Conservation (phyloP, 176 grass and related monocot species). For the Aegilops tauschii region DNA sequence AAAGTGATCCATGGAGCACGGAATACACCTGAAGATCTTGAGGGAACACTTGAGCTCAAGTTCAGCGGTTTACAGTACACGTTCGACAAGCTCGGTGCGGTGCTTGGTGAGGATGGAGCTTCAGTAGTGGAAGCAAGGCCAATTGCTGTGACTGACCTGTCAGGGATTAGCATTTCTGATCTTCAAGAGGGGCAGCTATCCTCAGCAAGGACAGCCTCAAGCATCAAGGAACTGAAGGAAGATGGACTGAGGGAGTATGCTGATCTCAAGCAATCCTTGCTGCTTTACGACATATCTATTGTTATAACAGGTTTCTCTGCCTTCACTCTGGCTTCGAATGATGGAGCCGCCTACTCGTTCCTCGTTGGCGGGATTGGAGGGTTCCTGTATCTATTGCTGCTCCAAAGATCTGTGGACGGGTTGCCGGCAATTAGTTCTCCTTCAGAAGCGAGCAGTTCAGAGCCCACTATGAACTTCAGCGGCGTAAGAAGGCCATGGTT, state of each 20-base stretch:
- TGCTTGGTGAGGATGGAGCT: constrained; percentile 61
- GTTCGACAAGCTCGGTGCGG: constrained; percentile 50
- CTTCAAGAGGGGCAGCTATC: constrained; percentile 38
- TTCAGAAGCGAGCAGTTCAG: constrained; percentile 21
- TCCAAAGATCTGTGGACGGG: constrained; percentile 78
- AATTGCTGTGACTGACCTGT: constrained; percentile 40
- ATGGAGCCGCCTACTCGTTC: constrained; percentile 59
- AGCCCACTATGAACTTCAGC: constrained; percentile 29
- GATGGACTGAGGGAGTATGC: constrained; percentile 74
- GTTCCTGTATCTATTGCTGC: constrained; percentile 73
- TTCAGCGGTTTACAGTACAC: constrained; percentile 60
- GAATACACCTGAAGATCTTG: constrained; percentile 21
- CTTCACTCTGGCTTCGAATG: constrained; percentile 55
- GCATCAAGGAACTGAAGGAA: constrained; percentile 43
- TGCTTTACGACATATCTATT: constrained; percentile 70
- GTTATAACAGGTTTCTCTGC: constrained; percentile 60
- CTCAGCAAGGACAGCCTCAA: constrained; percentile 10
- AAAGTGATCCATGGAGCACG: constrained; percentile 59
- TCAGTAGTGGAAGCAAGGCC: constrained; percentile 72
- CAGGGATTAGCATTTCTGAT: constrained; percentile 45
- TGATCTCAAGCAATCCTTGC: constrained; percentile 78
- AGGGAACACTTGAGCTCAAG: constrained; percentile 23
- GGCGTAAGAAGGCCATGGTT: constrained; percentile 72
- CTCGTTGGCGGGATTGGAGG: constrained; percentile 75
- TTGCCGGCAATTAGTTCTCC: constrained; percentile 42